Evolutionary conservation across 306 rosid species (phyloP).

Genomic region (Cicer pinnatifidum): DNA sequence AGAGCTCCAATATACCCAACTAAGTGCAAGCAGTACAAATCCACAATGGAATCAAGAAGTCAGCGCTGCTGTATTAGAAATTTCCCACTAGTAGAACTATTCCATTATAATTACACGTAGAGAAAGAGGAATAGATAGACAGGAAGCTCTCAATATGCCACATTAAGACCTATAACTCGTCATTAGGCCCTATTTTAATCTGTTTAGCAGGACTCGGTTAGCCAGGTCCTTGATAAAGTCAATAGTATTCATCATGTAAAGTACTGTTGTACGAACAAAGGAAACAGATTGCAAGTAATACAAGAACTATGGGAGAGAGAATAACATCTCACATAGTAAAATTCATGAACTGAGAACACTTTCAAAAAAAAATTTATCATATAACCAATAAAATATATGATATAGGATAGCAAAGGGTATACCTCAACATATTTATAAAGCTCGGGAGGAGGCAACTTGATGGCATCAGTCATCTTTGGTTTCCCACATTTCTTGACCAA

Average conservation of each 20-base stretch:
- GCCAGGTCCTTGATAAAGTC: constrained; percentile 27
- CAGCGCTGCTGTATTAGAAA: neutral
- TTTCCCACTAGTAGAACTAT: neutral
- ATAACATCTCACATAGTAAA: neutral
- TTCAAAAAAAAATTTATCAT: constrained; percentile 7
- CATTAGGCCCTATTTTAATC: constrained; percentile 24
- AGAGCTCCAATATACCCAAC: constrained; percentile 28
- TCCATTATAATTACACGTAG: too few species aligned
- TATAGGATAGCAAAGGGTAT: constrained; percentile 43
- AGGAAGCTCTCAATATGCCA: too few species aligned
- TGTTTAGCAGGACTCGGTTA: constrained; percentile 7
- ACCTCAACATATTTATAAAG: constrained; percentile 84
- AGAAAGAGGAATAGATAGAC: too few species aligned
- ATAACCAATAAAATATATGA: constrained; percentile 8
- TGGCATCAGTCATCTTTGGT: constrained; percentile 90
- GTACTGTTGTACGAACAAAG: constrained; percentile 21
- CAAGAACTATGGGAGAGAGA: constrained; percentile 19
- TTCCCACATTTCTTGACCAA: constrained; percentile 90
- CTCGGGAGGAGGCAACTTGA: constrained; percentile 90
- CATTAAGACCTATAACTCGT: too few species aligned
- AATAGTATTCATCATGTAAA: constrained; percentile 33
- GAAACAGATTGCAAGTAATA: constrained; percentile 16
- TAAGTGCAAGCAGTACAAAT: neutral
- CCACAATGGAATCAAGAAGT: neutral
- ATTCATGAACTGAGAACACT: constrained; percentile 30